Conservation (phyloP, 805 yeast genomes). For the Schizosaccharomyces lindneri region DNA sequence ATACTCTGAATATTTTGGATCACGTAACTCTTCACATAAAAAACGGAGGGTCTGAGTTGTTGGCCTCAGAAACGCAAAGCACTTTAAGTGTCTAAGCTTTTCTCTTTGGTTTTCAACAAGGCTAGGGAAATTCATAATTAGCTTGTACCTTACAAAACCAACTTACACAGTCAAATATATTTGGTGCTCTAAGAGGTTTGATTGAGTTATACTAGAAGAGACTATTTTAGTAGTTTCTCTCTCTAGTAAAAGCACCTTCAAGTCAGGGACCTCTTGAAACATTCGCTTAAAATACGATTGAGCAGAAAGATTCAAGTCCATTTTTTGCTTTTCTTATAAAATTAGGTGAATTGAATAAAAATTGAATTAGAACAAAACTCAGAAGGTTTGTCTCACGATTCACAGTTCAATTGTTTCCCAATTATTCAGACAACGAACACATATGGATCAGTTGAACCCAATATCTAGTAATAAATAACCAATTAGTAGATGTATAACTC, state of each 20-base stretch:
- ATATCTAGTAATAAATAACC: too few relatives aligned
- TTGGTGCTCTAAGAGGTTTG: slow-evolving; percentile 56
- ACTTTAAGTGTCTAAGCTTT: slow-evolving; percentile 45
- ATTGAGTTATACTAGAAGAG: slow-evolving; percentile 76
- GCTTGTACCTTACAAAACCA: background rate
- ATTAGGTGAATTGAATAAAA: too few relatives aligned
- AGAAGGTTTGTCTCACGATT: too few relatives aligned
- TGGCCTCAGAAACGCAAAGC: slow-evolving; percentile 61
- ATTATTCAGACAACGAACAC: too few relatives aligned
- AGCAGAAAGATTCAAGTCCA: slow-evolving; percentile 17
- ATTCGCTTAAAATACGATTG: slow-evolving; percentile 18
- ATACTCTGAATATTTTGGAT: slow-evolving; percentile 61
- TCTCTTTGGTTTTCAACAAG: background rate
- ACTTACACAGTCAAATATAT: slow-evolving; percentile 48
- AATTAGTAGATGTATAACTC: too few relatives aligned
- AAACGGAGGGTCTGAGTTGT: slow-evolving; percentile 33
- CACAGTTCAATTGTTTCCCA: too few relatives aligned
- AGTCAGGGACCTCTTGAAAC: slow-evolving; percentile 13
- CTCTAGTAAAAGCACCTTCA: slow-evolving; percentile 61
- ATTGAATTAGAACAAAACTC: too few relatives aligned
- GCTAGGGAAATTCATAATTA: background rate
- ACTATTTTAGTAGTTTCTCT: slow-evolving; percentile 55
- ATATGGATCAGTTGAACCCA: too few relatives aligned
- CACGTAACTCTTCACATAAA: slow-evolving; percentile 39
- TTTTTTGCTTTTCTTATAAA: slow-evolving; percentile 3